Conservation (phyloP, 1,284 basidiomycete species). For the Ustilago vetiveriae region DNA sequence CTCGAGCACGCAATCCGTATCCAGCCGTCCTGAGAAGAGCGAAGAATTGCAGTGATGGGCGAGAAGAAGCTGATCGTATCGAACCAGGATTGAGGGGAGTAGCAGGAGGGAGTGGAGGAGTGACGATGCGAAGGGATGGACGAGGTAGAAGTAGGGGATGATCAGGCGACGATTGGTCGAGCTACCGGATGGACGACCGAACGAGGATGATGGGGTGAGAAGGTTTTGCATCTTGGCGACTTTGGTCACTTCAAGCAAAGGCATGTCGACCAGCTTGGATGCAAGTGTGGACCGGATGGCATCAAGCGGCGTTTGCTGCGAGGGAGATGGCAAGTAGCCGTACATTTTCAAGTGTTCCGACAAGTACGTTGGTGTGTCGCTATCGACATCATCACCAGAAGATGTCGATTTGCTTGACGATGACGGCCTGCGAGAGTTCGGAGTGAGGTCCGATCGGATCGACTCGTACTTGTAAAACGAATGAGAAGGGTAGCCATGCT, state of each 20-base stretch:
- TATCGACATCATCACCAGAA: too few species aligned
- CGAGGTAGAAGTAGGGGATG: slow-evolving; percentile 18
- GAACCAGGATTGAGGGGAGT: slow-evolving; percentile 46
- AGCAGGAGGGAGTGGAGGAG: slow-evolving; percentile 15
- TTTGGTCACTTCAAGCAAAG: slow-evolving; percentile 14
- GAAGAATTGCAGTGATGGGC: slow-evolving; percentile 17
- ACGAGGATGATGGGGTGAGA: not conserved
- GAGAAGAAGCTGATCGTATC: slow-evolving; percentile 43
- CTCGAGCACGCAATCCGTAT: slow-evolving; percentile 19
- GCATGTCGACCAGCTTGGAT: slow-evolving; percentile 1
- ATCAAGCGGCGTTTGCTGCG: slow-evolving; percentile 20
- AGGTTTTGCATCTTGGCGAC: slow-evolving; percentile 13
- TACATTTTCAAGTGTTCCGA: too few species aligned
- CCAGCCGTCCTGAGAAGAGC: slow-evolving; percentile 17
- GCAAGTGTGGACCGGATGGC: slow-evolving; percentile 16
- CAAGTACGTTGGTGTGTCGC: too few species aligned
- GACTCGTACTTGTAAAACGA: slow-evolving; percentile 11
- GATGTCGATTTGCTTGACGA: too few species aligned
- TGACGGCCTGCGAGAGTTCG: too few species aligned
- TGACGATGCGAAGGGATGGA: slow-evolving; percentile 16
- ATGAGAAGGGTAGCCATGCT: slow-evolving; percentile 14
- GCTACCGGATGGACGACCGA: not conserved
- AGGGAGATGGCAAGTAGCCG: too few species aligned
- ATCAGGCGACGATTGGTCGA: not conserved
- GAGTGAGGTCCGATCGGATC: slow-evolving; percentile 5